Evolutionary conservation across 768 basidiomycete species (phyloP).

Genomic region (Mycena rosella): DNA sequence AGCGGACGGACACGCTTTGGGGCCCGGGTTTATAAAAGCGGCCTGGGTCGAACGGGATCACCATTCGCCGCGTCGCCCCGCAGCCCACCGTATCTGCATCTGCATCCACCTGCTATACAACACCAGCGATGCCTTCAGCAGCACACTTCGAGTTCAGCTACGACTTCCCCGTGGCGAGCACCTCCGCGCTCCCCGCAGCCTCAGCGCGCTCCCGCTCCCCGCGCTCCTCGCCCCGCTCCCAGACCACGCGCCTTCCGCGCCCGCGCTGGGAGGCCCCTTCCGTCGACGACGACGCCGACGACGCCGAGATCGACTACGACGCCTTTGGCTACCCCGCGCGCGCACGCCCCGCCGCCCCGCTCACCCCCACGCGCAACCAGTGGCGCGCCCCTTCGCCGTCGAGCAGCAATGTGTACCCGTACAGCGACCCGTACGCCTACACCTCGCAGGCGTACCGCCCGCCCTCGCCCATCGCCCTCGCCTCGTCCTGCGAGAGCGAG

Average conservation of each 20-base stretch:
- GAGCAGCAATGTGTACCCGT: constrained; percentile 2
- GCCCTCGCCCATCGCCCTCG: neutral
- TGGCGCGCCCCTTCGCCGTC: constrained; percentile 15
- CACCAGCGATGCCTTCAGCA: constrained; percentile 20
- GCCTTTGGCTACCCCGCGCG: constrained; percentile 27
- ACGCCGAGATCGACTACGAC: constrained; percentile 13
- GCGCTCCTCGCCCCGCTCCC: neutral
- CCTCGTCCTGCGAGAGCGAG: constrained; percentile 12
- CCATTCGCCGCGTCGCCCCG: no score
- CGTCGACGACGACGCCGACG: constrained; percentile 16
- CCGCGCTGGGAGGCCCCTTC: constrained; percentile 14
- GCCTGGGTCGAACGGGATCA: no score
- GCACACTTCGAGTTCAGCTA: constrained; percentile 30
- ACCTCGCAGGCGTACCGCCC: neutral
- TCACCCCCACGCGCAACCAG: constrained; percentile 29
- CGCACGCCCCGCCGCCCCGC: constrained; percentile 6
- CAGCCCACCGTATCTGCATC: no score
- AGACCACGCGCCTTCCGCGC: constrained; percentile 1
- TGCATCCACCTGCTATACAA: neutral
- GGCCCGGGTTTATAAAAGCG: no score
- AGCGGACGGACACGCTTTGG: no score
- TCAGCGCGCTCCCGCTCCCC: neutral
- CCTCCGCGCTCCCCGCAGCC: constrained; percentile 8
- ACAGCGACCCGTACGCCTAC: neutral
- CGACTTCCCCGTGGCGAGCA: constrained; percentile 33